Conservation (phyloP, 192 early-diverging fungal genomes). For the Gigaspora rosea region DNA sequence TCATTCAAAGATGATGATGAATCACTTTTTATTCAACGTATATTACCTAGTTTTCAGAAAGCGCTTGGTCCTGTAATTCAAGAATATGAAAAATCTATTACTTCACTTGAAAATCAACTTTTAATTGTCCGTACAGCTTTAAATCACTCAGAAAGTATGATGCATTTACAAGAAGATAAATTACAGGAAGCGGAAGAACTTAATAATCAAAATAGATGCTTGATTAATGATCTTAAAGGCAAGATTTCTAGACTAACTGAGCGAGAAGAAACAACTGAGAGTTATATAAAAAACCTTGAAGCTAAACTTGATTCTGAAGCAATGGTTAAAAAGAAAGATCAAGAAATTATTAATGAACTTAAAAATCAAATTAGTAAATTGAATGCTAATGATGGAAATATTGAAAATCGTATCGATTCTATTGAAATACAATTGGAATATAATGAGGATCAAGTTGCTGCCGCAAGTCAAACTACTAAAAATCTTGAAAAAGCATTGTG, state of each 20-base stretch:
- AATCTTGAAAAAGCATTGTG: slow-evolving; percentile 28
- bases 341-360: slow-evolving; percentile 24
- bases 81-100: slow-evolving; percentile 69
- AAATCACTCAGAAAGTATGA: slow-evolving; percentile 53
- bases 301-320: slow-evolving; percentile 34
- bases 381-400: slow-evolving; percentile 1
- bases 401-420: slow-evolving; percentile 32
- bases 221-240: slow-evolving; percentile 39
- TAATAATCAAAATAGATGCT: slow-evolving; percentile 24
- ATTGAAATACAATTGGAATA: slow-evolving; percentile 35
- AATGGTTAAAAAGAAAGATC: slow-evolving; percentile 39
- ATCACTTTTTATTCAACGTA: neutral
- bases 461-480: slow-evolving; percentile 6
- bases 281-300: slow-evolving; percentile 48
- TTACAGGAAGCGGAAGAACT: slow-evolving; percentile 39
- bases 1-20: neutral
- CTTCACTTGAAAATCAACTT: slow-evolving; percentile 62
- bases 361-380: neutral
- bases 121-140: slow-evolving; percentile 56
- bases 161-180: slow-evolving; percentile 59
- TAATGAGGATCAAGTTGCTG: neutral
- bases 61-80: slow-evolving; percentile 68
- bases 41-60: slow-evolving; percentile 37
- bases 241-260: slow-evolving; percentile 58
- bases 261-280: slow-evolving; percentile 41